Percentiles rank a stretch among this genome's conserved stretches.
phyloP scores from a whole-genome alignment of 2,329 filamentous ascomycete species.

The Colletotrichum siamense region DNA sequence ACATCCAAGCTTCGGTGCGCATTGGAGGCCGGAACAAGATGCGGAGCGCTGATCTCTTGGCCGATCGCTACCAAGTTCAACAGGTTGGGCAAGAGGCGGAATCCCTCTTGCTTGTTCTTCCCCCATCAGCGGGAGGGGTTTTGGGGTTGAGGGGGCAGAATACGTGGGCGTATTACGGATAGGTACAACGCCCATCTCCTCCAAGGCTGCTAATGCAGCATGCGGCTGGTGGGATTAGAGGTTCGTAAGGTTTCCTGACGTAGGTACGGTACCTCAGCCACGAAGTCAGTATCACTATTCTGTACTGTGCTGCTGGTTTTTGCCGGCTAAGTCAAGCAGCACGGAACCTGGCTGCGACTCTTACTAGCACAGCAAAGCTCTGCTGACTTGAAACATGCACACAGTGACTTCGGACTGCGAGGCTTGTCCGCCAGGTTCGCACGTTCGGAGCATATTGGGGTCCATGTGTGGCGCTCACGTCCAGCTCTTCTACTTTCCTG shows the following conservation, averaged over 20 bases:
- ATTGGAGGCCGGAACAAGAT: not conserved
- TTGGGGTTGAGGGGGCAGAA: too few species aligned
- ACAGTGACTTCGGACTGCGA: not conserved
- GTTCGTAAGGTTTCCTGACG: too few species aligned
- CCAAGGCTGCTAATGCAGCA: not conserved
- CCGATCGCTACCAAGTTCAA: not conserved
- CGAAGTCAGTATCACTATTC: too few species aligned
- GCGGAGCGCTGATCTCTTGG: not conserved
- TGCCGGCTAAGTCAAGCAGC: not conserved
- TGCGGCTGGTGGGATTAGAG: not conserved
- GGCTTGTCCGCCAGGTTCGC: not conserved
- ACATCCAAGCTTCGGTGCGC: not conserved
- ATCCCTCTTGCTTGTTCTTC: too few species aligned
- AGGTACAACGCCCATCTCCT: not conserved
- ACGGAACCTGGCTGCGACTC: not conserved
- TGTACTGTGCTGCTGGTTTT: too few species aligned
- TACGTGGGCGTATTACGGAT: too few species aligned
- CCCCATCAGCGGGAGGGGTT: too few species aligned
- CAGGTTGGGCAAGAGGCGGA: not conserved
- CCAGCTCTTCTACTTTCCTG: not conserved
- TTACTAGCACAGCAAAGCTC: not conserved
- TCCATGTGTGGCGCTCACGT: not conserved
- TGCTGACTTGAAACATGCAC: not conserved
- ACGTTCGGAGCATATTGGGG: not conserved
- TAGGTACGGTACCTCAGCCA: not conserved